Evolutionary conservation across 306 rosid genomes (phyloP).

Genomic region (Corylus americana): DNA sequence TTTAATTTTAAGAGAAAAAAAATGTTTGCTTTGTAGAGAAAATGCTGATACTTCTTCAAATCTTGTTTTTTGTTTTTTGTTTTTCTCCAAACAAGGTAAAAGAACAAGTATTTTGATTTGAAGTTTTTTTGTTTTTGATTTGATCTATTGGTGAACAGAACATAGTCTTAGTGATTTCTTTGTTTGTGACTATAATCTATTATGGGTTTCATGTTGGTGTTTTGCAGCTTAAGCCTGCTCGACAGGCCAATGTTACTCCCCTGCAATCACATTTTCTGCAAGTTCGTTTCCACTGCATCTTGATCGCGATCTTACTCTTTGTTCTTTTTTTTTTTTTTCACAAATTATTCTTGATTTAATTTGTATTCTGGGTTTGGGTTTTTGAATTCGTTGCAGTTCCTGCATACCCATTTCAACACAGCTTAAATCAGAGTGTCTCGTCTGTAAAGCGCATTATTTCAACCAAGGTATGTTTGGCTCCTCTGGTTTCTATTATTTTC

Average conservation of each 20-base stretch:
- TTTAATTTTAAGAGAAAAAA: too few species aligned
- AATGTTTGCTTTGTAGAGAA: background rate
- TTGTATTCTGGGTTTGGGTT: background rate
- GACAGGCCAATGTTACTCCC: constrained; percentile 68
- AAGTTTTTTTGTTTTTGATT: background rate
- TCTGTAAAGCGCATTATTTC: constrained; percentile 52
- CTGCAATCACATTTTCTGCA: constrained; percentile 86
- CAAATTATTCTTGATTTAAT: background rate
- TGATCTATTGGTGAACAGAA: background rate
- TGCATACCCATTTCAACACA: constrained; percentile 47
- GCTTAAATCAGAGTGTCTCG: constrained; percentile 51
- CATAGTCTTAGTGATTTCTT: background rate
- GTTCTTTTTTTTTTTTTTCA: background rate
- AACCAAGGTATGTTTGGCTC: constrained; percentile 36
- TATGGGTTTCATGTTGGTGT: constrained; percentile 19
- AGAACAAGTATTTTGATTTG: background rate
- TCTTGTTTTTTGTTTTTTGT: too few species aligned
- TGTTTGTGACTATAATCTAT: background rate
- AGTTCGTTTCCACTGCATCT: constrained; percentile 39
- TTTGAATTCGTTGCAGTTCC: constrained; percentile 36
- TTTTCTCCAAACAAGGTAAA: background rate
- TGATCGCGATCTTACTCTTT: background rate
- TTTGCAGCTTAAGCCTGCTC: constrained; percentile 63
- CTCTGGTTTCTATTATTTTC: background rate
- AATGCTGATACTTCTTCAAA: background rate